phyloP scores from a whole-genome alignment of 1,284 basidiomycete species.

The Jaminaea rosea region DNA sequence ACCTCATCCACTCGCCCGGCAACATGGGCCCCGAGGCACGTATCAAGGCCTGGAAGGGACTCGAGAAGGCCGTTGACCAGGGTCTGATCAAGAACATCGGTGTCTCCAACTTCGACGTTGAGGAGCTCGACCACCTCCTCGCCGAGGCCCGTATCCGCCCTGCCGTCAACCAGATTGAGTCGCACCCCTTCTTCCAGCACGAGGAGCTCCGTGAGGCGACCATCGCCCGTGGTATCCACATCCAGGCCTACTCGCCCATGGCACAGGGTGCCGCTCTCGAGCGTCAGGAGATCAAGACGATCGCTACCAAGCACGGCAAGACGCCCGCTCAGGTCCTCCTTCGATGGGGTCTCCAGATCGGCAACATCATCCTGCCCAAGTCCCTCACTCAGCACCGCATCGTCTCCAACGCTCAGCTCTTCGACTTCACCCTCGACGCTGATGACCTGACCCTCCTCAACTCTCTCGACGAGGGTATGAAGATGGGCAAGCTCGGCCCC shows the following conservation, averaged over 20 bases:
- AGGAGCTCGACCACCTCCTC: conserved; percentile 42
- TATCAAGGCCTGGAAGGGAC: conserved; percentile 41
- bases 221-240: conserved; percentile 40
- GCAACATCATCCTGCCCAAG: conserved; percentile 45
- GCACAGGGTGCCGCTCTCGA: conserved; percentile 44
- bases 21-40: conserved; percentile 39
- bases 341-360: conserved; percentile 33
- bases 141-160: conserved; percentile 42
- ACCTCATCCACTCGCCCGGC: conserved; percentile 44
- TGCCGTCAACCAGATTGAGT: conserved; percentile 46
- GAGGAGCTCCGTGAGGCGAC: conserved; percentile 42
- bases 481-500: conserved; percentile 43
- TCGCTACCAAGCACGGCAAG: conserved; percentile 43
- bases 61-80: conserved; percentile 44
- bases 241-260: conserved; percentile 46
- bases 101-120: conserved; percentile 46
- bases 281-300: conserved; percentile 40
- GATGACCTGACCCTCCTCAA: conserved; percentile 41
- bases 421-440: conserved; percentile 40
- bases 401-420: conserved; percentile 38
- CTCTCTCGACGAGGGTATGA: conserved; percentile 32
- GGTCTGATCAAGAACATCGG: conserved; percentile 45
- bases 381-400: conserved; percentile 41
- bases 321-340: conserved; percentile 41
- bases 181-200: conserved; percentile 45